Evolutionary conservation across 108 stramenopile genomes (phyloP), one percentile per base, ranked within the genome.

Genomic region (Mayamaea pseudoterrestris): DNA sequence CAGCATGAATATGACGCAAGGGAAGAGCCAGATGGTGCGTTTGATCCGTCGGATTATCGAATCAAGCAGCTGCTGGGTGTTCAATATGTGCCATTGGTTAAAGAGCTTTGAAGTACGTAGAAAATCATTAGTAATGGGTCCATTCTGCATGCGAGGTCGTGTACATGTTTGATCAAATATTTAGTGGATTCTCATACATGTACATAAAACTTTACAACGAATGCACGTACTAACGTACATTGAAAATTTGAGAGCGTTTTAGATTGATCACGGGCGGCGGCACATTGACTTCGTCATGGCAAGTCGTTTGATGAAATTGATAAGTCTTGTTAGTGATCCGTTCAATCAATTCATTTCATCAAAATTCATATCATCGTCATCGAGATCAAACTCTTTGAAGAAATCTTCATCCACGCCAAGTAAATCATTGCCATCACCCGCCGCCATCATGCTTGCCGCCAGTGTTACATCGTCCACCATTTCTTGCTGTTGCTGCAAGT

Each of bases 51-150:
- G 13, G 78, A 88, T 53, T 93, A 66, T 68, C 43, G 40, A 2
- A 55, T 74, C 17, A 55, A 61, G 4, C 36, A 61, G 32, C 61
- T 93, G 51, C 44, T 93, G 35, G 87, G 87, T 23, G 91, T 93
- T 4, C 66, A 87, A 41, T 93, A 93, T 52, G 91, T 93, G 6
- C 91, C 91, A 13, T 47, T 93, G 55, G 74, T 93, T n/a, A 68
- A 68, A 24, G 24, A 7, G 26, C 22, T n/a, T n/a, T n/a, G n/a
- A n/a, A n/a, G n/a, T n/a, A n/a, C n/a, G n/a, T n/a, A n/a, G n/a
- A n/a, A n/a, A n/a, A n/a, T n/a, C n/a, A n/a, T n/a, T n/a, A n/a
- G n/a, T n/a, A n/a, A n/a, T n/a, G n/a, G n/a, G n/a, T n/a, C n/a
- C n/a, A n/a, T n/a, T n/a, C n/a, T n/a, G n/a, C n/a, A n/a, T n/a